Conservation (phyloP, 805 yeast genomes). For the Cyberlindnera saturnus region DNA sequence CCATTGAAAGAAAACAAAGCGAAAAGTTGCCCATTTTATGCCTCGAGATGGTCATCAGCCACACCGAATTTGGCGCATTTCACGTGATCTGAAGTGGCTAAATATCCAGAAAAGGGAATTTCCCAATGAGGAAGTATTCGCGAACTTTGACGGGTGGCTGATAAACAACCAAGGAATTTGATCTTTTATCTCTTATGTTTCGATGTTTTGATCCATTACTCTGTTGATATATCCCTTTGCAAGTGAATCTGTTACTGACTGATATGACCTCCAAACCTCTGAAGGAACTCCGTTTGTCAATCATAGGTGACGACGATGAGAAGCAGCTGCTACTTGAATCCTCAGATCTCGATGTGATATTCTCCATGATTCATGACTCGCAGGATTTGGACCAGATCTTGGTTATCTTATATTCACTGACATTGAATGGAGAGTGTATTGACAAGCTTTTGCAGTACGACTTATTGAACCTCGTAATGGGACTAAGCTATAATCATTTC, state of each 20-base stretch:
- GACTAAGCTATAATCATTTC: too few species aligned
- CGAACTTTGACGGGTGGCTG: too few species aligned
- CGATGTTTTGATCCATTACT: too few species aligned
- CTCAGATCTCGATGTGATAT: conserved; percentile 3
- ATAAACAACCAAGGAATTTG: too few species aligned
- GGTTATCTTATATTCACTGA: conserved; percentile 19
- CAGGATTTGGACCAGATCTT: conserved; percentile 12
- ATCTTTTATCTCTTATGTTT: too few species aligned
- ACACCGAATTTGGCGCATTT: neutral
- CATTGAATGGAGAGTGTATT: conserved; percentile 2
- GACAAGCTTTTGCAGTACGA: neutral
- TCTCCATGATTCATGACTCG: conserved; percentile 2
- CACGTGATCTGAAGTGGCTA: neutral
- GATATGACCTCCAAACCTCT: conserved; percentile 4
- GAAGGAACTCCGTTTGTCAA: conserved; percentile 12
- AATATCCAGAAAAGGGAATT: too few species aligned
- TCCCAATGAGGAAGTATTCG: too few species aligned
- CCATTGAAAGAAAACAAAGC: neutral
- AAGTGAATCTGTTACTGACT: too few species aligned
- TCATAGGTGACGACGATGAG: conserved; percentile 22
- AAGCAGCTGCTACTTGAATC: conserved; percentile 9
- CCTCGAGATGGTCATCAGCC: conserved; percentile 1
- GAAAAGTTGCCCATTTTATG: neutral
- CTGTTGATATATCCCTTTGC: too few species aligned
- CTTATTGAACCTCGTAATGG: neutral